Evolutionary conservation across 805 yeast genomes (phyloP).

Genomic region (Cyberlindnera sargentensis): DNA sequence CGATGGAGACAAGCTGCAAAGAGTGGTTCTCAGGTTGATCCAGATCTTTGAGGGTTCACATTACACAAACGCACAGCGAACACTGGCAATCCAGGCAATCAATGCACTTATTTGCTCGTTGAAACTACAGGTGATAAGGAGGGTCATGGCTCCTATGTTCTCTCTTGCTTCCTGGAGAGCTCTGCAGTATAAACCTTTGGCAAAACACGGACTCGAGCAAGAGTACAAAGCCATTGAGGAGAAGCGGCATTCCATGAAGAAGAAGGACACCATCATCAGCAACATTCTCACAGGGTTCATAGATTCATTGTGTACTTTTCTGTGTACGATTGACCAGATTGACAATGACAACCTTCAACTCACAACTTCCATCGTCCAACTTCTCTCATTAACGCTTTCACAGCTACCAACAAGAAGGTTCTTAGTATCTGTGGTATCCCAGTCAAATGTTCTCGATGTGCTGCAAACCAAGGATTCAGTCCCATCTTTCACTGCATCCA

Average conservation of each 20-base stretch:
- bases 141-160: constrained; percentile 11
- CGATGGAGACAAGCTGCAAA: constrained; percentile 3
- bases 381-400: constrained; percentile 23
- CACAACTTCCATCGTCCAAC: not conserved
- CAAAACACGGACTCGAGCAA: not conserved
- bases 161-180: constrained; percentile 14
- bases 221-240: constrained; percentile 1
- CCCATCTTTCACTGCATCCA: constrained; percentile 1
- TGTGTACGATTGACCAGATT: not conserved
- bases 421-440: constrained; percentile 25
- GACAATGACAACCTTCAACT: not conserved
- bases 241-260: not conserved
- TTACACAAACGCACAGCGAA: constrained; percentile 1
- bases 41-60: constrained; percentile 12
- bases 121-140: not conserved
- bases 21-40: constrained; percentile 8
- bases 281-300: constrained; percentile 2
- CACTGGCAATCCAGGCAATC: constrained; percentile 1
- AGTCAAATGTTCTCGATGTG: constrained; percentile 8
- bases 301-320: not conserved
- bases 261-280: constrained; percentile 5
- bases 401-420: constrained; percentile 36
- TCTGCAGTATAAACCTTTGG: constrained; percentile 1
- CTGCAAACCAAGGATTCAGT: not conserved
- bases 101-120: constrained; percentile 2